A percentile compares a stretch with the other conserved stretches of the same genome.
phyloP scores from a whole-genome alignment of 345 rosid species.

The Moricandia moricandioides region DNA sequence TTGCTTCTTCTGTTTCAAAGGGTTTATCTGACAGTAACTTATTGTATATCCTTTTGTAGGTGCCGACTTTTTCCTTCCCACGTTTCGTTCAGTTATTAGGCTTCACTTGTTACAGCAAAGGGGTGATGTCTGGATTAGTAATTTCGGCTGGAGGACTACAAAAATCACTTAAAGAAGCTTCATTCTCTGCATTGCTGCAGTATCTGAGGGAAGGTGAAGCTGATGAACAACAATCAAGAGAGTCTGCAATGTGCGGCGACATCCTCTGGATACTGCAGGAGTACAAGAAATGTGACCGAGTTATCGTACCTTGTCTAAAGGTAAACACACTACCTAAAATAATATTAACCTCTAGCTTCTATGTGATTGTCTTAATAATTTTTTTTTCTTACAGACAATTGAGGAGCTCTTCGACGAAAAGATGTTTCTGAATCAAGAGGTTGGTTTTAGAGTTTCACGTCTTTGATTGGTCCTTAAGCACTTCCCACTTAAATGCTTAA shows the following conservation, averaged over 20 bases:
- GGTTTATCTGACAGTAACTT: background rate
- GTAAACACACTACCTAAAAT: conserved; percentile 37
- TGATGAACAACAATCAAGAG: conserved; percentile 45
- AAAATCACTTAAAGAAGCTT: conserved; percentile 72
- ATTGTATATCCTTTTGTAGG: conserved; percentile 54
- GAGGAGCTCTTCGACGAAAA: conserved; percentile 64
- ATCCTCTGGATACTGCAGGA: conserved; percentile 77
- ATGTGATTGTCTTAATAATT: background rate
- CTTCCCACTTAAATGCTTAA: background rate
- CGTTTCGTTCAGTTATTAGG: conserved; percentile 65
- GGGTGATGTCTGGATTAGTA: conserved; percentile 75
- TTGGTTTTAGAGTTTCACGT: conserved; percentile 38
- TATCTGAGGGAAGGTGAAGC: conserved; percentile 53
- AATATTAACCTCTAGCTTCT: background rate
- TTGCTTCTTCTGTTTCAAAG: conserved; percentile 14
- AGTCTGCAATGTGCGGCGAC: conserved; percentile 51
- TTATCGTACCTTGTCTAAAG: conserved; percentile 81
- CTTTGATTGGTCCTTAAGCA: background rate
- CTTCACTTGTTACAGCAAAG: conserved; percentile 64
- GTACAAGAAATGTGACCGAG: conserved; percentile 74
- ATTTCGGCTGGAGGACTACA: conserved; percentile 89
- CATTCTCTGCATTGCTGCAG: conserved; percentile 64
- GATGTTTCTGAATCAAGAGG: conserved; percentile 72
- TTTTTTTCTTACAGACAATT: conserved; percentile 57
- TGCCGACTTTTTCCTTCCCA: conserved; percentile 78